phyloP scores from a whole-genome alignment of 2,329 filamentous ascomycete genomes.

The Xylaria sp. region DNA sequence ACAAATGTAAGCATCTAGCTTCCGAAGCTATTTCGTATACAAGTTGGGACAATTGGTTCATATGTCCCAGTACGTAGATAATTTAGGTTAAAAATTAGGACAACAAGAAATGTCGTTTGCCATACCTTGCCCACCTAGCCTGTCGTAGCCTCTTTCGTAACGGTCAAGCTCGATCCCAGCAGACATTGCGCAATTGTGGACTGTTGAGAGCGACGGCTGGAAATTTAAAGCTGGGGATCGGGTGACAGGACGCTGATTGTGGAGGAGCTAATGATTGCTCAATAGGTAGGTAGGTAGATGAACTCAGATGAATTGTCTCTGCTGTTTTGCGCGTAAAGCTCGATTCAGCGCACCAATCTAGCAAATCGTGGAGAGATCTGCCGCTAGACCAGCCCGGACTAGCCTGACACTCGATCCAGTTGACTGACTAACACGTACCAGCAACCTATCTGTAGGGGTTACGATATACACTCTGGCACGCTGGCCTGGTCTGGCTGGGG shows the following conservation, averaged over 20 bases:
- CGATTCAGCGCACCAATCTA: slow-evolving; percentile 11
- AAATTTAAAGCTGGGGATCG: background rate
- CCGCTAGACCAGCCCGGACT: slow-evolving; percentile 27
- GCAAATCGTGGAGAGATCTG: slow-evolving; percentile 35
- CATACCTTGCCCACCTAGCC: slow-evolving; percentile 14
- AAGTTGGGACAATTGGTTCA: background rate
- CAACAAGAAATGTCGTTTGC: background rate
- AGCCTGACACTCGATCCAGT: slow-evolving; percentile 9
- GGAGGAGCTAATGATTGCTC: too few relatives aligned
- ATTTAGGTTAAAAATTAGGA: background rate
- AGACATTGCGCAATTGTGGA: slow-evolving; percentile 19
- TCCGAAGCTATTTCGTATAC: slow-evolving; percentile 1
- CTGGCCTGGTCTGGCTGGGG: slow-evolving; percentile 8
- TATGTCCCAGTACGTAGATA: background rate
- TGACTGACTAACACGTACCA: slow-evolving; percentile 6
- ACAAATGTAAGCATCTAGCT: slow-evolving; percentile 26
- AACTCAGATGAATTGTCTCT: background rate
- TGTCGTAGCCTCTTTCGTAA: background rate
- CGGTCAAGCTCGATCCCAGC: slow-evolving; percentile 16
- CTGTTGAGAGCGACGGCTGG: background rate
- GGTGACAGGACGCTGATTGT: background rate
- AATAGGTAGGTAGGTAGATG: background rate
- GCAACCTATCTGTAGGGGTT: too few relatives aligned
- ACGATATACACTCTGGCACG: slow-evolving; percentile 7
- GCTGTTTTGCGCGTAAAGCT: slow-evolving; percentile 4